These are phyloP conservation scores for Dictyostelium citrinum DNA, from an alignment of 78 protist genomes.

Conservation along the genomic window DNA sequence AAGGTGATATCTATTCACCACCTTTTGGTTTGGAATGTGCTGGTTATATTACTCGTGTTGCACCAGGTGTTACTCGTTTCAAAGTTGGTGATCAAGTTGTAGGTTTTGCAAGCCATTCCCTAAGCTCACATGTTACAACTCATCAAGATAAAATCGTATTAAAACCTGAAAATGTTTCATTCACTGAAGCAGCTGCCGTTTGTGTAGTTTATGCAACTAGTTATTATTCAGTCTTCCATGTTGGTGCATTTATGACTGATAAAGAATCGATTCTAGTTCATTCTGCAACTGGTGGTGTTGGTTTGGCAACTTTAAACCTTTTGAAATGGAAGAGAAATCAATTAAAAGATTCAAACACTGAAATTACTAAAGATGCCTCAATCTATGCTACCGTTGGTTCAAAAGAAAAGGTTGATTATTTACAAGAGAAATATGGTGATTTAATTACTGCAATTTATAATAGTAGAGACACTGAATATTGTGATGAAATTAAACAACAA, in stretches of 20 bases:
- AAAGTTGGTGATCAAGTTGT: slow-evolving; percentile 59
- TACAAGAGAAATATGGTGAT: slow-evolving; percentile 9
- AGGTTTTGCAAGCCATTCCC: slow-evolving; percentile 51
- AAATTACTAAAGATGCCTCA: not conserved
- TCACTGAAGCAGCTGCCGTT: slow-evolving; percentile 63
- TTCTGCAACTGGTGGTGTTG: slow-evolving; percentile 92
- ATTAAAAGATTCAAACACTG: slow-evolving; percentile 5
- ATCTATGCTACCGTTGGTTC: slow-evolving; percentile 51
- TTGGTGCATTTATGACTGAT: slow-evolving; percentile 51
- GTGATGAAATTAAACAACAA: slow-evolving; percentile 37
- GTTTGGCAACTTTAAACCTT: slow-evolving; percentile 88
- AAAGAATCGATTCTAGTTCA: slow-evolving; percentile 79
- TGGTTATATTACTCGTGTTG: slow-evolving; percentile 48
- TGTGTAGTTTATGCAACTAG: slow-evolving; percentile 61
- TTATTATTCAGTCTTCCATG: slow-evolving; percentile 50
- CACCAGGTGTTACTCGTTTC: slow-evolving; percentile 10
- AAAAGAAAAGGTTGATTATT: slow-evolving; percentile 32
- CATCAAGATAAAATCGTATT: slow-evolving; percentile 18
- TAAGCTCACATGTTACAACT: slow-evolving; percentile 16
- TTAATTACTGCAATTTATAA: slow-evolving; percentile 54
- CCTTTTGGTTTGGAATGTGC: slow-evolving; percentile 75
- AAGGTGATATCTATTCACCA: slow-evolving; percentile 65
- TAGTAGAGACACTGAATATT: not conserved
- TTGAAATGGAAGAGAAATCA: slow-evolving; percentile 63
- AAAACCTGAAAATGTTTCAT: slow-evolving; percentile 10